These are phyloP conservation scores for Vicia sativa DNA, from an alignment of 306 rosid genomes.

Conservation along the genomic window DNA sequence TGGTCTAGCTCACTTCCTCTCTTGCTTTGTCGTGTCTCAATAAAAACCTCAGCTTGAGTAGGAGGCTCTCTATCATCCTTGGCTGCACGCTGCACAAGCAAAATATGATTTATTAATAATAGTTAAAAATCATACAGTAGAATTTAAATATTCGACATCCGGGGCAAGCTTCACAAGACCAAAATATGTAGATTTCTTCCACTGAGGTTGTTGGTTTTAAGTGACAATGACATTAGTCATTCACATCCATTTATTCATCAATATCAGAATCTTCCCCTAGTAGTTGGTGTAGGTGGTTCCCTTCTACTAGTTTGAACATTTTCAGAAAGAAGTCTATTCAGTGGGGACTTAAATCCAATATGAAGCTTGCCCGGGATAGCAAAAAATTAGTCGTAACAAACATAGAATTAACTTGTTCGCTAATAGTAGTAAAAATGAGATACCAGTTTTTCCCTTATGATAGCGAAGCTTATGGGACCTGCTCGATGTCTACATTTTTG, in stretches of 20 bases:
- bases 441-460: constrained; percentile 12
- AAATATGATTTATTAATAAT: not conserved
- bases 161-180: not conserved
- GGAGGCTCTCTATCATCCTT: not conserved
- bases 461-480: constrained; percentile 25
- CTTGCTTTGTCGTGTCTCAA: constrained; percentile 18
- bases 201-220: not conserved
- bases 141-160: not conserved
- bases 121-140: not conserved
- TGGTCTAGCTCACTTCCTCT: constrained; percentile 1
- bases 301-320: constrained; percentile 13
- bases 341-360: not conserved
- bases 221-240: constrained; percentile 50
- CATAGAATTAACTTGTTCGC: not conserved
- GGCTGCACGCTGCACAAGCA: constrained; percentile 9
- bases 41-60: constrained; percentile 6
- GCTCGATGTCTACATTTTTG: constrained; percentile 24
- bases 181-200: not conserved
- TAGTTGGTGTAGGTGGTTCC: constrained; percentile 30
- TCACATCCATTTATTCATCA: constrained; percentile 55
- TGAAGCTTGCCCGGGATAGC: not conserved
- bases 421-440: not conserved
- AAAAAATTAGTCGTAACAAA: not conserved
- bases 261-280: constrained; percentile 40
- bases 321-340: constrained; percentile 43